A percentile compares a stretch with the other conserved stretches of the same genome.
These are phyloP conservation scores for Rutstroemia sp. DNA, from an alignment of 2,329 filamentous ascomycete species.

Conservation along the genomic window DNA sequence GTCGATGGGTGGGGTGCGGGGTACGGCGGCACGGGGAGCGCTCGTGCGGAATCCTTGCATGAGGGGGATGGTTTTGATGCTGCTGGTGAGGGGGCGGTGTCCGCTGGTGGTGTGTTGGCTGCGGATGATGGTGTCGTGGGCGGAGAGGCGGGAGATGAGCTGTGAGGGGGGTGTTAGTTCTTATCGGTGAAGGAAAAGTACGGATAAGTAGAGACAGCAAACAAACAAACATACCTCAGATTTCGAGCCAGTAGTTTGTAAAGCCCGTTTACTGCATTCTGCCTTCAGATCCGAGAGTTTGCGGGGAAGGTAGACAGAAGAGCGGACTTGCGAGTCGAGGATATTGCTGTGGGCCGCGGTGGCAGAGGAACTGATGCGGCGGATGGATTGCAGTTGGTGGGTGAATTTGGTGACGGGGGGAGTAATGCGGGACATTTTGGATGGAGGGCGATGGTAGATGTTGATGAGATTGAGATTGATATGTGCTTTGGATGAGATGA, in stretches of 20 bases:
- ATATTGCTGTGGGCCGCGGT: constrained; percentile 11
- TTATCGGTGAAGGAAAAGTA: background rate
- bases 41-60: constrained; percentile 57
- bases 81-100: constrained; percentile 31
- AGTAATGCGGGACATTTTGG: constrained; percentile 27
- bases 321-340: constrained; percentile 20
- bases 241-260: constrained; percentile 22
- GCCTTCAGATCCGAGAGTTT: constrained; percentile 20
- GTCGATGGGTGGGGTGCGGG: constrained; percentile 33
- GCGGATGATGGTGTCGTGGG: constrained; percentile 18
- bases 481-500: too few species aligned
- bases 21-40: constrained; percentile 31
- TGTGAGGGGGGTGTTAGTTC: constrained; percentile 10
- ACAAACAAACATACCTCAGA: constrained; percentile 20
- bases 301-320: constrained; percentile 23
- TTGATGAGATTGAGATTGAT: too few species aligned
- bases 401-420: constrained; percentile 25
- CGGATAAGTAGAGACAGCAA: background rate
- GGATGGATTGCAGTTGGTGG: constrained; percentile 12
- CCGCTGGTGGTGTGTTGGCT: constrained; percentile 26
- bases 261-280: constrained; percentile 22
- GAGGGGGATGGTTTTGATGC: constrained; percentile 42
- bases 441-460: background rate
- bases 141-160: constrained; percentile 23
- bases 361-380: constrained; percentile 22